Percentiles rank a stretch among this genome's conserved stretches.
Conservation (phyloP, 2,329 filamentous ascomycete species). For the Ascochyta lentis region DNA sequence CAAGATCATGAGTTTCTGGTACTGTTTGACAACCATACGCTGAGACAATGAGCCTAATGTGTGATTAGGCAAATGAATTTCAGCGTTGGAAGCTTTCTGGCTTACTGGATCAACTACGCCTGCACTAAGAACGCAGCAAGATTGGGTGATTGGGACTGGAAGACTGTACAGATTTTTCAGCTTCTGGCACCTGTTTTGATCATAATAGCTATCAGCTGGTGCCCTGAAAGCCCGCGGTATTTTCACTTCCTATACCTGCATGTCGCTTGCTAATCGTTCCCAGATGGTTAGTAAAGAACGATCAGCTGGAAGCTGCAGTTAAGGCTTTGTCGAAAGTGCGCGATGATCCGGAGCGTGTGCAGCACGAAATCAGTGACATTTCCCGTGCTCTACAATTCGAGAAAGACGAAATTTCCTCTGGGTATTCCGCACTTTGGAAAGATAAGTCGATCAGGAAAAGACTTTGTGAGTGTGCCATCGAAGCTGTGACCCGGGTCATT, state of each 20-base stretch:
- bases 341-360: conserved; percentile 66
- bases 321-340: conserved; percentile 62
- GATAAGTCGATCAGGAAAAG: conserved; percentile 70
- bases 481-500: conserved; percentile 24
- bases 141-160: conserved; percentile 73
- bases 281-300: conserved; percentile 56
- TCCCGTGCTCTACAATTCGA: conserved; percentile 71
- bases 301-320: conserved; percentile 63
- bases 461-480: conserved; percentile 43
- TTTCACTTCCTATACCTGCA: too few species aligned
- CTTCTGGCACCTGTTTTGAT: conserved; percentile 67
- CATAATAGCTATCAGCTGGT: conserved; percentile 61
- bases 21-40: conserved; percentile 57
- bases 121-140: conserved; percentile 58
- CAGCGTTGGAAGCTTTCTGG: conserved; percentile 67
- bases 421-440: conserved; percentile 68
- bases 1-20: conserved; percentile 70
- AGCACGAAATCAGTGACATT: conserved; percentile 67
- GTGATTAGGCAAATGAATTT: background rate
- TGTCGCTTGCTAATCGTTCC: background rate
- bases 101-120: conserved; percentile 67
- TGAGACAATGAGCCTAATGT: background rate
- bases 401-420: conserved; percentile 66
- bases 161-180: conserved; percentile 72
- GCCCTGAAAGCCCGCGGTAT: conserved; percentile 44